These are phyloP conservation scores for Nicotiana undulata DNA, from an alignment of 257 asterid species.

Conservation along the genomic window DNA sequence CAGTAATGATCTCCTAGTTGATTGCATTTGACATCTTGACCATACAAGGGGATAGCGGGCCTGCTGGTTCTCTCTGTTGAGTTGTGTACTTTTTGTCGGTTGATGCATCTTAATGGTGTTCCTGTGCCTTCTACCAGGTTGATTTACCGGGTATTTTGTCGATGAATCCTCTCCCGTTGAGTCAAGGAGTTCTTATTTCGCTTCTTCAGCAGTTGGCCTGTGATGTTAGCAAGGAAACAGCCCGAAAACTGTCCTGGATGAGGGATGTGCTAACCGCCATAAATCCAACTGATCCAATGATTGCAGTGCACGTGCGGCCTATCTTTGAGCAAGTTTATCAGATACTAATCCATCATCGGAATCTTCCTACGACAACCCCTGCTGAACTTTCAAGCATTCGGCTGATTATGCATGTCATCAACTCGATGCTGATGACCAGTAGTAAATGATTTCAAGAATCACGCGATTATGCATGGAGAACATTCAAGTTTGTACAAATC, in stretches of 20 bases:
- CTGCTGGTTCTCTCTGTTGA: too few relatives aligned
- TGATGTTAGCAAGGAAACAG: conserved; percentile 59
- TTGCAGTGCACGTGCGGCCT: conserved; percentile 67
- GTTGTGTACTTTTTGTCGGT: too few relatives aligned
- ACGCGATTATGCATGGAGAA: neutral
- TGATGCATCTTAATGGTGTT: neutral
- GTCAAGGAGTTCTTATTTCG: conserved; percentile 97
- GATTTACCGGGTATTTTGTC: conserved; percentile 59
- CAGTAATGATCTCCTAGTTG: neutral
- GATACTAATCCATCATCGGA: conserved; percentile 67
- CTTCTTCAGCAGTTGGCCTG: conserved; percentile 89
- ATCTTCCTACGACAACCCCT: conserved; percentile 45
- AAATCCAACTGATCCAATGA: conserved; percentile 74
- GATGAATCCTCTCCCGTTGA: conserved; percentile 69
- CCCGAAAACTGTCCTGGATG: conserved; percentile 80
- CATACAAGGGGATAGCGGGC: neutral
- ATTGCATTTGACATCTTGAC: neutral
- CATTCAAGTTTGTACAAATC: conserved; percentile 25
- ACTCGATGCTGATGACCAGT: conserved; percentile 75
- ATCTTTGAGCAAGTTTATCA: conserved; percentile 96
- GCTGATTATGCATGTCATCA: conserved; percentile 72
- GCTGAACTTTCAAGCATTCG: conserved; percentile 63
- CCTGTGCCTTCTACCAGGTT: conserved; percentile 37
- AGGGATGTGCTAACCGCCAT: conserved; percentile 67
- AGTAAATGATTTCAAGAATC: conserved; percentile 39